These are phyloP conservation scores for Fusarium virguliforme DNA, from an alignment of 2,329 filamentous ascomycete genomes.

Conservation along the genomic window DNA sequence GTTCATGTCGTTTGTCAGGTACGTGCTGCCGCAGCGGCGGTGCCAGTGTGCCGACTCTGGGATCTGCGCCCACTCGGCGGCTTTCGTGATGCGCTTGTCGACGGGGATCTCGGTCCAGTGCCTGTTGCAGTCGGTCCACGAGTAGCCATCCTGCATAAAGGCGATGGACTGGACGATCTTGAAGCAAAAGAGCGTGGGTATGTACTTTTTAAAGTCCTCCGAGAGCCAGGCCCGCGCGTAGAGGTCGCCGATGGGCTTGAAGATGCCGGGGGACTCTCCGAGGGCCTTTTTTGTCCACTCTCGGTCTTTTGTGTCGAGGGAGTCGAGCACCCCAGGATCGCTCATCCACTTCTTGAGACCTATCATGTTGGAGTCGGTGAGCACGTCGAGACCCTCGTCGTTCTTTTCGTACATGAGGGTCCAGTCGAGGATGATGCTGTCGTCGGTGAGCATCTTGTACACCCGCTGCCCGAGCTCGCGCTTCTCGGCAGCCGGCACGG, in stretches of 20 bases:
- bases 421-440: constrained; percentile 58
- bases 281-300: constrained; percentile 53
- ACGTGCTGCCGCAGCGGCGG: constrained; percentile 60
- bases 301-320: constrained; percentile 51
- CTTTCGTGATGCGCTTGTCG: constrained; percentile 56
- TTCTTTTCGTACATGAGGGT: constrained; percentile 60
- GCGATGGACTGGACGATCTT: constrained; percentile 62
- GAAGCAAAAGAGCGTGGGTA: constrained; percentile 61
- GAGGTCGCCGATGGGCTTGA: constrained; percentile 58
- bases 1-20: constrained; percentile 57
- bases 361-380: constrained; percentile 59
- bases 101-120: constrained; percentile 58
- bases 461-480: constrained; percentile 54
- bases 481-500: constrained; percentile 52
- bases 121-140: constrained; percentile 56
- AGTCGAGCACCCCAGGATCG: constrained; percentile 54
- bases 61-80: constrained; percentile 57
- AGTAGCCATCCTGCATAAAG: constrained; percentile 58
- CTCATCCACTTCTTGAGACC: constrained; percentile 57
- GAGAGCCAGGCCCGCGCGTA: constrained; percentile 61
- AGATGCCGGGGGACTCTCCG: constrained; percentile 52
- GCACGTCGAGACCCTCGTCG: constrained; percentile 61
- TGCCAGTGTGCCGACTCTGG: constrained; percentile 58
- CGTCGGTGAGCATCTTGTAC: constrained; percentile 58
- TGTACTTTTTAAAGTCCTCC: constrained; percentile 54